phyloP scores from a whole-genome alignment of 1,284 basidiomycete species.

The Malassezia yamatoensis region DNA sequence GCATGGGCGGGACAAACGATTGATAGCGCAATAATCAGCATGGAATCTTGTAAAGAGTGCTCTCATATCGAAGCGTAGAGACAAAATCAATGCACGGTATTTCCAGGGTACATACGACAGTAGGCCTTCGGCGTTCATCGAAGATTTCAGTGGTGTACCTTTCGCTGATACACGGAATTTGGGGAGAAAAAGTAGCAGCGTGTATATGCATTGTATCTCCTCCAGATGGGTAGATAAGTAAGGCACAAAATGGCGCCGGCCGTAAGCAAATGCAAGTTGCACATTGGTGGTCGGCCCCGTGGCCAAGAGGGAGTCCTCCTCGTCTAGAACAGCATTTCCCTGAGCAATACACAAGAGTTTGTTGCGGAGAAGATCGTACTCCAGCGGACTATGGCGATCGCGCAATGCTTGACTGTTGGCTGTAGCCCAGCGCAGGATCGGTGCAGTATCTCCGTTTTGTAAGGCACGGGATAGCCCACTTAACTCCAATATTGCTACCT shows the following conservation, averaged over 20 bases:
- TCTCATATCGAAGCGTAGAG: conserved; percentile 51
- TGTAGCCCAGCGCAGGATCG: conserved; percentile 32
- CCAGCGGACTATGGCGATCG: conserved; percentile 24
- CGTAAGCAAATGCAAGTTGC: conserved; percentile 61
- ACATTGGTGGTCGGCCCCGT: conserved; percentile 18
- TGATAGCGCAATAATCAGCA: conserved; percentile 74
- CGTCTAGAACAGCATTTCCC: background rate
- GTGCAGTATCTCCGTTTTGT: conserved; percentile 23
- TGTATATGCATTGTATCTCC: conserved; percentile 68
- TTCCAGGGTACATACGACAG: conserved; percentile 21
- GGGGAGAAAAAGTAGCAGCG: conserved; percentile 64
- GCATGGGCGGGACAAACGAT: conserved; percentile 76
- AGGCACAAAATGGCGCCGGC: conserved; percentile 58
- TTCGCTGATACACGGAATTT: conserved; percentile 17
- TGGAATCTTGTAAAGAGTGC: conserved; percentile 72
- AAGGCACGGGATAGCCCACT: conserved; percentile 19
- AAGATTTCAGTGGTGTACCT: background rate
- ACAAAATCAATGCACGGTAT: conserved; percentile 29
- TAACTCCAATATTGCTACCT: conserved; percentile 17
- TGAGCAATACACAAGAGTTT: conserved; percentile 30
- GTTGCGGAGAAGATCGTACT: conserved; percentile 34
- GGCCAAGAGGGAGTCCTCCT: background rate
- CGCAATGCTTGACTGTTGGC: conserved; percentile 21
- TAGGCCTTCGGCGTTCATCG: conserved; percentile 14
- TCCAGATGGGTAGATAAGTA: conserved; percentile 59